phyloP scores from a whole-genome alignment of 164 flowering plant genomes.

The Piper longum region DNA sequence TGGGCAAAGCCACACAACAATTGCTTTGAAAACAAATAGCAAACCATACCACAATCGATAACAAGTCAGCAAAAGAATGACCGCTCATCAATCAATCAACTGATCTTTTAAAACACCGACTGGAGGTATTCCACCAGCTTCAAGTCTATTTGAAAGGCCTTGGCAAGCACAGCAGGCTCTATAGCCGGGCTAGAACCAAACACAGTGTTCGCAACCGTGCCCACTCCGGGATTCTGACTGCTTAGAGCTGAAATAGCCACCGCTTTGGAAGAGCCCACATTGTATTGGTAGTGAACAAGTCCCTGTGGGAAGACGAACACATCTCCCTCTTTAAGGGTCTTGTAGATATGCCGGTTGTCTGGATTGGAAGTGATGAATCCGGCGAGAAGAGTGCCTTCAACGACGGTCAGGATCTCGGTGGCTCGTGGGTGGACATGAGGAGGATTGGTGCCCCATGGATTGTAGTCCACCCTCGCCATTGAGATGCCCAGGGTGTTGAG shows the following conservation, averaged over 20 bases:
- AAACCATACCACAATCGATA: no score
- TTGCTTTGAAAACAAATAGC: no score
- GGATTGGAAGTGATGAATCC: constrained; percentile 3
- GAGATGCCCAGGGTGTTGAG: constrained; percentile 6
- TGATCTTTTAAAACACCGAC: neutral
- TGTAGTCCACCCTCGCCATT: neutral
- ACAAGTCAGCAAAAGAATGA: neutral
- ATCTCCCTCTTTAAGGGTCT: constrained; percentile 1
- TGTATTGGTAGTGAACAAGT: constrained; percentile 2
- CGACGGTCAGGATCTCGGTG: constrained; percentile 4
- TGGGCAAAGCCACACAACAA: no score
- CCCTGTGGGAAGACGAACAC: constrained; percentile 5
- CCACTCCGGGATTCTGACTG: neutral
- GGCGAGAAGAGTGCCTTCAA: constrained; percentile 1
- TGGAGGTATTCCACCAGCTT: neutral
- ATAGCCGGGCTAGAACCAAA: neutral
- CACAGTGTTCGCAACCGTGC: neutral
- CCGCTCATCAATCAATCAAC: neutral
- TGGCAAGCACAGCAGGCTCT: neutral
- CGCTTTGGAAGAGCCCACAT: neutral
- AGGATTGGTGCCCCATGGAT: constrained; percentile 2
- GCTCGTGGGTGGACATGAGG: constrained; percentile 3
- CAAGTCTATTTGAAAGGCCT: neutral
- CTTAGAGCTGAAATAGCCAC: neutral
- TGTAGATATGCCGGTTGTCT: neutral